Evolutionary conservation across 148 eudicot species (phyloP), one percentile per base, ranked within the genome.

Genomic region (Cornus kousa): DNA sequence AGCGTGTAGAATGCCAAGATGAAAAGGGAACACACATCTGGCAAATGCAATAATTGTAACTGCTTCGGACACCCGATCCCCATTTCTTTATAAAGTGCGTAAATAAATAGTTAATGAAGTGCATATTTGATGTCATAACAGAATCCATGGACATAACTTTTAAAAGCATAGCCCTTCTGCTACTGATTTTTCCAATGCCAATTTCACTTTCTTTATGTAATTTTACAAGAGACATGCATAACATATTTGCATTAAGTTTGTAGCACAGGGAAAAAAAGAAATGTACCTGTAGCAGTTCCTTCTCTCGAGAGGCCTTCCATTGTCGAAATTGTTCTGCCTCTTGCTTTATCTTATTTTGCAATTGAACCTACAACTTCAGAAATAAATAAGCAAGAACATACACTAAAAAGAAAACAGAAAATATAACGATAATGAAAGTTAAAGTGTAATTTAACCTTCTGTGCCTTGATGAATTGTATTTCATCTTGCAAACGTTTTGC

Each of bases 301-400:
- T 97, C 80, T 97, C 99, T 74, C 99, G 89, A 77, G 95, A 92
- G 79, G 98, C 99, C 81, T 92, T 97, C 99, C 99, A 97, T 73
- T 82, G 92, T 76, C 99, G 97, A 88, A 97, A 97, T 82, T 97
- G 98, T 80, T 97, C 99, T 33, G 97, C 91, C 83, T 97, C 99
- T 91, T 94, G 99, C 84, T 97, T 97, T 74, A 94, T 97, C 82
- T 92, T 97, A 74, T 97, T 91, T 85, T 97, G 99, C 87, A 97
- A 80, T 85, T 94, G 99, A 84, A 97, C 99, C 99, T 97, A 76
- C 24, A 84, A 75, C 53, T 62, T 48, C 72, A 79, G 71, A 84
- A 71, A 68, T 11, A 50, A 23, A 59, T 80, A 68, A 81, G 71
- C 28, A 77, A 68, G 67, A 43, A 50, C 60, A 16, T 48, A 75